Percentiles rank a stretch among this genome's conserved stretches.
Evolutionary conservation across 371 early-diverging fungal species (phyloP).

Genomic region (Nematocida ironsii): DNA sequence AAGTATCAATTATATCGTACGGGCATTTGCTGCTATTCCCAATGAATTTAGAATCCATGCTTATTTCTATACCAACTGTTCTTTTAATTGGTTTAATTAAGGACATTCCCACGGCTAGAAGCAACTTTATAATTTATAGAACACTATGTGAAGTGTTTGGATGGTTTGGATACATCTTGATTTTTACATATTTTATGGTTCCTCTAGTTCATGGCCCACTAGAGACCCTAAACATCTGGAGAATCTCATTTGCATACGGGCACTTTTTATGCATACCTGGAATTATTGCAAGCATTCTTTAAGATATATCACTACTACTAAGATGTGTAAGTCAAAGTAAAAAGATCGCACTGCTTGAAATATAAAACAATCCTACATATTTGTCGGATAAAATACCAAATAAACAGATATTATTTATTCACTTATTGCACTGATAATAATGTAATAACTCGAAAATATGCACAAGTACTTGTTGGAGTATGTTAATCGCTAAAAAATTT

Average conservation of each 20-base stretch:
- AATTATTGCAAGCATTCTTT: conserved; percentile 1
- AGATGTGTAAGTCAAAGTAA: too few species aligned
- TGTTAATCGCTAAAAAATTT: conserved; percentile 43
- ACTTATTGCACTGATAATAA: too few species aligned
- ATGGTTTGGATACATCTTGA: neutral
- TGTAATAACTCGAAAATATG: too few species aligned
- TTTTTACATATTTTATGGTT: conserved; percentile 38
- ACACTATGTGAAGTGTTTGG: neutral
- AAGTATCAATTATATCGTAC: conserved; percentile 22
- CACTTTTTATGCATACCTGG: conserved; percentile 24
- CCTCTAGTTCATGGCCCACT: neutral
- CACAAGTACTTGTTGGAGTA: neutral
- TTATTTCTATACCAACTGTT: conserved; percentile 1
- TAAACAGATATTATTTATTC: too few species aligned
- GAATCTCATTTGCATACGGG: conserved; percentile 21
- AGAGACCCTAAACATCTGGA: conserved; percentile 29
- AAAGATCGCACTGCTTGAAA: too few species aligned
- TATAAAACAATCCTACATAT: too few species aligned
- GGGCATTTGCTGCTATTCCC: conserved; percentile 47
- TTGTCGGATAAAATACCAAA: too few species aligned
- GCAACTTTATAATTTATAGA: neutral
- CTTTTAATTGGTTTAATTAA: neutral
- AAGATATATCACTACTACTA: neutral
- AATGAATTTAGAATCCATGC: neutral
- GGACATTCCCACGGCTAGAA: neutral